Evolutionary conservation across 306 rosid species (phyloP).

Genomic region (Cicer arietinum): DNA sequence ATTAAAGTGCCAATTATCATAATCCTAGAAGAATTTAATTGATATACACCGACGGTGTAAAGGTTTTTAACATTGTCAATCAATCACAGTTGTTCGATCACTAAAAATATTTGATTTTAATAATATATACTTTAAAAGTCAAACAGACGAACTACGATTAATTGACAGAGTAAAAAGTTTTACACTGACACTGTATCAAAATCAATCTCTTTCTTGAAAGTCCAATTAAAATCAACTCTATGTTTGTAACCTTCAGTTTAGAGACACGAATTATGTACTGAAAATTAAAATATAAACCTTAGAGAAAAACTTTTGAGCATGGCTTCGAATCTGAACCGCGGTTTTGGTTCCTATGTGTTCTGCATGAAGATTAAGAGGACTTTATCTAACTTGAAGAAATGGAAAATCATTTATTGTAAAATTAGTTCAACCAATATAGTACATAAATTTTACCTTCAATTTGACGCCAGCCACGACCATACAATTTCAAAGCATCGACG

Average conservation of each 20-base stretch:
- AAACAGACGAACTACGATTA: too few relatives aligned
- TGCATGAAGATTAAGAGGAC: slow-evolving; percentile 59
- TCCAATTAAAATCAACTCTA: not conserved
- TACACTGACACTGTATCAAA: too few relatives aligned
- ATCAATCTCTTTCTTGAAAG: too few relatives aligned
- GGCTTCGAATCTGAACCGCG: slow-evolving; percentile 98
- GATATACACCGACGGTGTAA: too few relatives aligned
- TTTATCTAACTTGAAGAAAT: slow-evolving; percentile 45
- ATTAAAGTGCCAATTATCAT: slow-evolving; percentile 3
- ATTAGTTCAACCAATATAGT: slow-evolving; percentile 4
- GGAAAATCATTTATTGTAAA: not conserved
- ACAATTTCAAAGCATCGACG: slow-evolving; percentile 92
- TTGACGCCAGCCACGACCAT: slow-evolving; percentile 98
- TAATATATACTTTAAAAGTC: too few relatives aligned
- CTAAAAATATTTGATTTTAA: too few relatives aligned
- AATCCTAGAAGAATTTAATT: not conserved
- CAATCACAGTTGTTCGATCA: too few relatives aligned
- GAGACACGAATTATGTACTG: slow-evolving; percentile 9
- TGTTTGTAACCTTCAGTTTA: not conserved
- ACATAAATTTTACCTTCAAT: slow-evolving; percentile 72
- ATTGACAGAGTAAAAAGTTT: too few relatives aligned
- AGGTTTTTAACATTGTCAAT: too few relatives aligned
- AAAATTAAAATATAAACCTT: slow-evolving; percentile 60
- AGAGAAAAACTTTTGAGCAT: slow-evolving; percentile 98
- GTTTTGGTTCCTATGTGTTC: slow-evolving; percentile 97